Evolutionary conservation across 805 yeast species (phyloP), one percentile per base, ranked within the genome.

Genomic region (Kazachstania kunashirensis): DNA sequence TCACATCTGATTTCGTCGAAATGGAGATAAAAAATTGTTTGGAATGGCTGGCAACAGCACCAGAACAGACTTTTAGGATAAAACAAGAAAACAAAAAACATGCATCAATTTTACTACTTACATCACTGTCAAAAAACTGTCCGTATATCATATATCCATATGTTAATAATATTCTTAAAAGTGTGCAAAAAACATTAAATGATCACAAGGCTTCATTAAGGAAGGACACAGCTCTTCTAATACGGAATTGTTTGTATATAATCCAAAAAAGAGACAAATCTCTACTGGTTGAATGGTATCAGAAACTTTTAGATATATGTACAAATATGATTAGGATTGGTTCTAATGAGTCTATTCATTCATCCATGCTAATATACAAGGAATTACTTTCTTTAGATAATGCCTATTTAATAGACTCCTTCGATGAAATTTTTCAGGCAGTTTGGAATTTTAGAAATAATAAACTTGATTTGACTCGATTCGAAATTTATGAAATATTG

Each of bases 1-100:
- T 84, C 36, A 83, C 94, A 0, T 86, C 89, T 1, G 95, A 85
- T 37, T 80, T 88, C 54, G 95, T 88, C 24, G 95, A 86, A 42
- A 81, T 73, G 48, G 95, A 88, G 57, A 85, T 89, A 9, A 82
- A 81, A 50, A 69, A 81, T 37, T 83, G 95, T 27, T 67, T 86
- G 34, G 96, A 88, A 56, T 80, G 95, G 88, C 68, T 86, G 18
- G 80, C 82, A 27, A 69, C 78, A 14, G 43, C 51, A 3, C 47
- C 50, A 8, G 58, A 53, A 36, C 45, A 45, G 24, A 24, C 41
- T 2, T 40, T 44, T 2, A 48, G 47, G 25, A 69, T 72, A 26
- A 72, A 89, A 50, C 74, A 88, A 44, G 95, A 88, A 50, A 68
- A 70, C 25, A 73, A 89, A 49, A 74, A 88, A 43, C 95, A 88